Percentiles rank a stretch among this genome's conserved stretches.
Evolutionary conservation across 2,329 filamentous ascomycete genomes (phyloP).

Genomic region (Penicillium fuscoglaucum): DNA sequence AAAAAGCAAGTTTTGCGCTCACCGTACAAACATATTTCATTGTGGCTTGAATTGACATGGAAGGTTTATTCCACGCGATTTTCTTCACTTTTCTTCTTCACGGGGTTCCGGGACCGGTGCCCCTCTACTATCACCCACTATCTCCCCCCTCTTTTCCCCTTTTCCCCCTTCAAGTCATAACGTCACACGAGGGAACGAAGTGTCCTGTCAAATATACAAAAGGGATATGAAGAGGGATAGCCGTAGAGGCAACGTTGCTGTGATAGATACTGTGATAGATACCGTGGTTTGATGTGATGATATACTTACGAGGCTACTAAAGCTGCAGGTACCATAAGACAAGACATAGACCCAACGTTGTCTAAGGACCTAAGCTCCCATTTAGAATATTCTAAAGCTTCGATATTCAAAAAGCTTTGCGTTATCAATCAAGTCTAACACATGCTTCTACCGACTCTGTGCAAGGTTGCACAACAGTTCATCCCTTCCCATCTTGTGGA

Average conservation of each 20-base stretch:
- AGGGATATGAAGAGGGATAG: background rate
- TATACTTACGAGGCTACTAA: too few species aligned
- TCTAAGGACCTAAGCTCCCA: background rate
- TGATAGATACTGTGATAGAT: background rate
- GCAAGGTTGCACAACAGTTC: background rate
- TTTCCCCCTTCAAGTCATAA: background rate
- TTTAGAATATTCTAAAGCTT: background rate
- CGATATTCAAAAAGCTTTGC: background rate
- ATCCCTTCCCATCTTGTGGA: background rate
- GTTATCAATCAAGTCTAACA: background rate
- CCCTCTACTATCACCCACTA: background rate
- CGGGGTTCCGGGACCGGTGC: background rate
- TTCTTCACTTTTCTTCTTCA: background rate
- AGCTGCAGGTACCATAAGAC: too few species aligned
- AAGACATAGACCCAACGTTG: background rate
- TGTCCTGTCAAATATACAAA: background rate
- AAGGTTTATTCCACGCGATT: background rate
- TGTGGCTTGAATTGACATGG: background rate
- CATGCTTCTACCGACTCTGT: background rate
- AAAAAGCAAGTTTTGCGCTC: background rate
- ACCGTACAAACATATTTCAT: background rate
- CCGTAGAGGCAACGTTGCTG: background rate
- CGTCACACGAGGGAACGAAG: background rate
- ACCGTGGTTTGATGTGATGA: background rate
- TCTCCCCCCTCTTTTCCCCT: background rate